These are phyloP conservation scores for Ilyonectria destructans DNA, from an alignment of 2,329 filamentous ascomycete genomes.

Conservation along the genomic window DNA sequence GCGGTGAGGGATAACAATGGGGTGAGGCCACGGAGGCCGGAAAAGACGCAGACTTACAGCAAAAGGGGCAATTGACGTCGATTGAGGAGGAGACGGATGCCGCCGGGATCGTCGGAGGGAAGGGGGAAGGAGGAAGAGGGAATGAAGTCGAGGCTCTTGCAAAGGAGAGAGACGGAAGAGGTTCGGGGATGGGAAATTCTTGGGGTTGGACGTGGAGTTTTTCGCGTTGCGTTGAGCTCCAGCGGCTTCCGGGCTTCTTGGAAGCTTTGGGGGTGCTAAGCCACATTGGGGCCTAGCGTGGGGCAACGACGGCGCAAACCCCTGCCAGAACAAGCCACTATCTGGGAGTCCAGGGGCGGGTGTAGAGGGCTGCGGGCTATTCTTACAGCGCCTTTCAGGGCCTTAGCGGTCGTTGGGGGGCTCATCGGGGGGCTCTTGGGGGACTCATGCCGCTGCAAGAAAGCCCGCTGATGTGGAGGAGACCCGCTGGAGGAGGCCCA, in stretches of 20 bases:
- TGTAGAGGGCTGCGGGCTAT: slow-evolving; percentile 20
- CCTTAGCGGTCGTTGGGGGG: not conserved
- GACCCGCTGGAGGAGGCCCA: slow-evolving; percentile 23
- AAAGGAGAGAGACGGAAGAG: slow-evolving; percentile 45
- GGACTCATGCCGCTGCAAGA: slow-evolving; percentile 10
- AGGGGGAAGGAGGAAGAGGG: slow-evolving; percentile 48
- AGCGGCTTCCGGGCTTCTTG: slow-evolving; percentile 54
- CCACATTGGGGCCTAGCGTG: slow-evolving; percentile 41
- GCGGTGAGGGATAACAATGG: slow-evolving; percentile 37
- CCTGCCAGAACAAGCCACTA: slow-evolving; percentile 28
- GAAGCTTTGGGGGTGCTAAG: slow-evolving; percentile 53
- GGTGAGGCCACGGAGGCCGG: slow-evolving; percentile 24
- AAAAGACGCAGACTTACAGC: slow-evolving; percentile 44
- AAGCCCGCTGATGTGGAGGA: slow-evolving; percentile 14
- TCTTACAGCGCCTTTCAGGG: slow-evolving; percentile 26
- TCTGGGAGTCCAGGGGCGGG: slow-evolving; percentile 10
- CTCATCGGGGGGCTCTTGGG: slow-evolving; percentile 11
- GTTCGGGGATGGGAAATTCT: slow-evolving; percentile 56
- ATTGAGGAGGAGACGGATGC: slow-evolving; percentile 43
- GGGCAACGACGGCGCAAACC: slow-evolving; percentile 22
- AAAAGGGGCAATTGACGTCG: slow-evolving; percentile 46
- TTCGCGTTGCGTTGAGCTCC: slow-evolving; percentile 61
- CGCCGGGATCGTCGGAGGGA: slow-evolving; percentile 42
- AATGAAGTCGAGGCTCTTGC: slow-evolving; percentile 51
- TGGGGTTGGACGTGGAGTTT: slow-evolving; percentile 59